These are phyloP conservation scores for Xylariaceae sp. DNA, from an alignment of 2,329 filamentous ascomycete species.

Conservation along the genomic window DNA sequence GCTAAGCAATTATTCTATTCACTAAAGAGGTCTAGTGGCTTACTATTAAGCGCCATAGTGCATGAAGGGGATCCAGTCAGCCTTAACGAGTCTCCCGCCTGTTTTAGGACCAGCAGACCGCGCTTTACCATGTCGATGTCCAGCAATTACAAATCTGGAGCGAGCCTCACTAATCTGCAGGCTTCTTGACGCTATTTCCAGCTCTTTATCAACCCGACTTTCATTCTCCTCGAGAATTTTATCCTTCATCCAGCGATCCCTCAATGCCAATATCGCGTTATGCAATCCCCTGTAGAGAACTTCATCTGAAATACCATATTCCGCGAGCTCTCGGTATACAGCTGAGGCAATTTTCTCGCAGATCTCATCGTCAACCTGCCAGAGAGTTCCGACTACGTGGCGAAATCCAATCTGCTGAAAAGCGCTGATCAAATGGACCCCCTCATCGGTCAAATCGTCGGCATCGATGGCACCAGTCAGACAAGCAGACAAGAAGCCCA, in stretches of 20 bases:
- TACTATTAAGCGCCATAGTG: background rate
- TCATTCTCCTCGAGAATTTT: background rate
- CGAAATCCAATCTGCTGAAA: constrained; percentile 1
- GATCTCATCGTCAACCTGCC: background rate
- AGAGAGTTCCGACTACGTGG: constrained; percentile 1
- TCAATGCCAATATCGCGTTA: background rate
- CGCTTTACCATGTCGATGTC: background rate
- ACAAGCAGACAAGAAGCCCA: constrained; percentile 4
- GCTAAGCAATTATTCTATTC: too few species aligned
- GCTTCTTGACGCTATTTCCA: background rate
- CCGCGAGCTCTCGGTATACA: background rate
- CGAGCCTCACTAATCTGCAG: background rate
- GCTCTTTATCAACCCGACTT: background rate
- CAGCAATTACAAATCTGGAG: background rate
- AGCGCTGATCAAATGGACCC: constrained; percentile 1
- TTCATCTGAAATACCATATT: constrained; percentile 1
- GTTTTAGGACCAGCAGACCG: background rate
- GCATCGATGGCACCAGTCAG: background rate
- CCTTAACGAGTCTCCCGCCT: background rate
- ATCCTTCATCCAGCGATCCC: background rate
- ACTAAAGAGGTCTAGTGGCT: background rate
- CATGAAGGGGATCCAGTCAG: background rate
- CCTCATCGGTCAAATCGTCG: constrained; percentile 1
- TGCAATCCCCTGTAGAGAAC: constrained; percentile 3
- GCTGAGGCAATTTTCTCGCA: background rate